phyloP scores from a whole-genome alignment of 1,139 yeast genomes.

The Magnusiomyces clavatus region DNA sequence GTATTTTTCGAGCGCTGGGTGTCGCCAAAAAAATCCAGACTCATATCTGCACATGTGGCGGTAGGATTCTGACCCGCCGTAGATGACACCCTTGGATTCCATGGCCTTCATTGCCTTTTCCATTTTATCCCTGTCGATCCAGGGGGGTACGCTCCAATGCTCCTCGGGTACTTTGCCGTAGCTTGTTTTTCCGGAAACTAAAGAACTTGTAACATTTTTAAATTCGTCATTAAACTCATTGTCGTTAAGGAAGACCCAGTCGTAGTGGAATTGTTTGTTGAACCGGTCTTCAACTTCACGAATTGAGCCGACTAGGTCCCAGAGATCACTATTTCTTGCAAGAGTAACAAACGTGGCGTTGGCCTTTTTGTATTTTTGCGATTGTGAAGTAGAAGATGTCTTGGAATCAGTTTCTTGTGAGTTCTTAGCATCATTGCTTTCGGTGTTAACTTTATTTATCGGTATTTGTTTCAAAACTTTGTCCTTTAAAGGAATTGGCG shows the following conservation, averaged over 20 bases:
- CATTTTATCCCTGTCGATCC: slow-evolving; percentile 58
- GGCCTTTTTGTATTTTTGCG: slow-evolving; percentile 26
- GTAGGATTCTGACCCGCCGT: slow-evolving; percentile 61
- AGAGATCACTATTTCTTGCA: slow-evolving; percentile 63
- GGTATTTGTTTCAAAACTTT: no score
- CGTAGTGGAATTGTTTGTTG: slow-evolving; percentile 56
- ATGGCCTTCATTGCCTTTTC: slow-evolving; percentile 43
- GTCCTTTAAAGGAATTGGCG: no score
- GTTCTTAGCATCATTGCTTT: no score
- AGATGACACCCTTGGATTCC: slow-evolving; percentile 45
- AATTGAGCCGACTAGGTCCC: slow-evolving; percentile 51
- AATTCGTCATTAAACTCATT: slow-evolving; percentile 48
- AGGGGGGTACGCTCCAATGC: slow-evolving; percentile 73
- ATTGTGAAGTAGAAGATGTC: no score
- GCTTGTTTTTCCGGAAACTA: slow-evolving; percentile 53
- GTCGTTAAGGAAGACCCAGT: slow-evolving; percentile 76
- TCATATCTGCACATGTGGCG: slow-evolving; percentile 92
- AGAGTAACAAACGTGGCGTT: slow-evolving; percentile 69
- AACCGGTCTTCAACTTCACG: slow-evolving; percentile 64
- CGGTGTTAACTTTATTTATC: no score
- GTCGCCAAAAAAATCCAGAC: slow-evolving; percentile 86
- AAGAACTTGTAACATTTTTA: slow-evolving; percentile 37
- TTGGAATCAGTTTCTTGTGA: no score
- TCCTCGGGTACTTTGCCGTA: slow-evolving; percentile 62
- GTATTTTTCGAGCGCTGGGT: slow-evolving; percentile 60